phyloP scores from a whole-genome alignment of 2,329 filamentous ascomycete species.

The Clonostachys byssicola region DNA sequence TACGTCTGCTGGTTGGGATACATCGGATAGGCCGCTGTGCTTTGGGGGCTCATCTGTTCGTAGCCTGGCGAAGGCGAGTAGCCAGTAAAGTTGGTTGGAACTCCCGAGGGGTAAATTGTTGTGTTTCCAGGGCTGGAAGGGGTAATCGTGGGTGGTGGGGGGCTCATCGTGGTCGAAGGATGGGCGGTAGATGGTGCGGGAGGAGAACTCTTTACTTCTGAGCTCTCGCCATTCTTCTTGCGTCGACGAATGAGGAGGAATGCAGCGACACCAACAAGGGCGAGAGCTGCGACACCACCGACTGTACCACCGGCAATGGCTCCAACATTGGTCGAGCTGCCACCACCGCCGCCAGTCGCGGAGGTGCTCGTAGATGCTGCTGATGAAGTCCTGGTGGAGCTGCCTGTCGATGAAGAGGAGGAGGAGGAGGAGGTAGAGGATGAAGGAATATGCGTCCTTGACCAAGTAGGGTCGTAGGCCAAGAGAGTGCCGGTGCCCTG shows the following conservation, averaged over 20 bases:
- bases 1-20: conserved; percentile 4
- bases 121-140: conserved; percentile 12
- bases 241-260: conserved; percentile 35
- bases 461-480: conserved; percentile 18
- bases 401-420: not conserved
- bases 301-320: conserved; percentile 42
- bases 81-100: conserved; percentile 13
- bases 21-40: conserved; percentile 2
- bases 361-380: conserved; percentile 4
- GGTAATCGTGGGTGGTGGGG: conserved; percentile 10
- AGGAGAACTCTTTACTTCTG: conserved; percentile 8
- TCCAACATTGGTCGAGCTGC: conserved; percentile 24
- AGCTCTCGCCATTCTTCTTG: conserved; percentile 12
- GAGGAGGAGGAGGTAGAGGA: conserved; percentile 1
- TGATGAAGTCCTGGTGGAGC: conserved; percentile 1
- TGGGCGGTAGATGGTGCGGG: conserved; percentile 10
- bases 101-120: conserved; percentile 17
- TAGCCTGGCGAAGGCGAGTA: conserved; percentile 13
- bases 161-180: conserved; percentile 3
- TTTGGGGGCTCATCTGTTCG: conserved; percentile 8
- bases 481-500: conserved; percentile 17
- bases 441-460: conserved; percentile 10
- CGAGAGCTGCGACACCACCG: conserved; percentile 36
- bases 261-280: conserved; percentile 28
- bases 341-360: conserved; percentile 12